Evolutionary conservation across 345 rosid species (phyloP).

Genomic region (Sisymbrium irio): DNA sequence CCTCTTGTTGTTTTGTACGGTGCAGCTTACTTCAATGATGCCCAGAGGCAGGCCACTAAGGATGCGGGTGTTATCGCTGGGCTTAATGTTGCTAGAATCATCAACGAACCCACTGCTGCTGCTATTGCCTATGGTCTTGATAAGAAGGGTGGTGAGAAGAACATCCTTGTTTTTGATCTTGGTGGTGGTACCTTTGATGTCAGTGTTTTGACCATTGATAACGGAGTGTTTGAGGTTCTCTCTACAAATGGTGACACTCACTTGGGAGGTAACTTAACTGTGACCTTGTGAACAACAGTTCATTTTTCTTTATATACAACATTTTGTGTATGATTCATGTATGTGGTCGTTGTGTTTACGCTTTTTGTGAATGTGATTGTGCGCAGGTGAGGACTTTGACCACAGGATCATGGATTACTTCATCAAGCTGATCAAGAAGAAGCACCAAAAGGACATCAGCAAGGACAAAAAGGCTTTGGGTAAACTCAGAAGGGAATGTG

Average conservation of each 20-base stretch:
- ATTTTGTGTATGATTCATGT: neutral
- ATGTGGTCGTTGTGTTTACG: slow-evolving; percentile 5
- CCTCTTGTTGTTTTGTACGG: neutral
- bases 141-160: slow-evolving; percentile 97
- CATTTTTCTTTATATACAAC: no score
- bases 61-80: slow-evolving; percentile 97
- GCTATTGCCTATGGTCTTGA: slow-evolving; percentile 97
- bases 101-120: slow-evolving; percentile 98
- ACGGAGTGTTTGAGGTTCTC: slow-evolving; percentile 97
- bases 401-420: slow-evolving; percentile 97
- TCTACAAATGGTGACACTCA: slow-evolving; percentile 98
- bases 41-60: slow-evolving; percentile 98
- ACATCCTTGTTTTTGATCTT: slow-evolving; percentile 95
- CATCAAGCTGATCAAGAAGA: slow-evolving; percentile 94
- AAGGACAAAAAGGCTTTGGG: slow-evolving; percentile 93
- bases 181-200: slow-evolving; percentile 99
- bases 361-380: slow-evolving; percentile 2
- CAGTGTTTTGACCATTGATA: slow-evolving; percentile 89
- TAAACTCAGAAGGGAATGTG: slow-evolving; percentile 87
- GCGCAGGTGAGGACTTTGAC: slow-evolving; percentile 95
- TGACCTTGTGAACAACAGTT: neutral
- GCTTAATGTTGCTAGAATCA: slow-evolving; percentile 91
- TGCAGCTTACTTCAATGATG: slow-evolving; percentile 98
- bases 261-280: slow-evolving; percentile 71
- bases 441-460: slow-evolving; percentile 96